A percentile compares a stretch with the other conserved stretches of the same genome.
Conservation (phyloP, 495 filamentous ascomycete genomes). For the Saxophila tyrrhenica region DNA sequence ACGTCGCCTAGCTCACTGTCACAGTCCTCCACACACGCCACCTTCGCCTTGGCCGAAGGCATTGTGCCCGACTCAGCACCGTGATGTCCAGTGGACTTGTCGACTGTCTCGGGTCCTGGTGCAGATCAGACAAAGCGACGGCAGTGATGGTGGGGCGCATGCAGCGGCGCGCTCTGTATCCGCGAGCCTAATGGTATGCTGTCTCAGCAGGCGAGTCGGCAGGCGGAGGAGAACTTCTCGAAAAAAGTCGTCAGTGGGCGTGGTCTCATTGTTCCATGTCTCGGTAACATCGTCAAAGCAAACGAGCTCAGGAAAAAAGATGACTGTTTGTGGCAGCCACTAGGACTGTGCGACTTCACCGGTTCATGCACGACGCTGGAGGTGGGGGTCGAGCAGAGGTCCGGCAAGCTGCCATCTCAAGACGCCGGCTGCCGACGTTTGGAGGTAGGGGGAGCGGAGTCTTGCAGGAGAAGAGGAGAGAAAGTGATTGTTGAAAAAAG, state of each 20-base stretch:
- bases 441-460: not conserved
- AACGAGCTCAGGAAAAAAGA: not conserved
- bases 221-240: not conserved
- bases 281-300: constrained; percentile 16
- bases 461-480: not conserved
- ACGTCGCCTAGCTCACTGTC: constrained; percentile 41
- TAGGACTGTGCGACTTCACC: constrained; percentile 10
- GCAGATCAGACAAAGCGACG: not conserved
- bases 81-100: not conserved
- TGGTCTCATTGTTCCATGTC: constrained; percentile 16
- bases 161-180: not conserved
- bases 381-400: not conserved
- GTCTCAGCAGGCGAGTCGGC: not conserved
- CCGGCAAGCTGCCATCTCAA: not conserved
- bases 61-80: constrained; percentile 1
- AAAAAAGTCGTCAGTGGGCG: not conserved
- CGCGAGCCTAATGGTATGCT: constrained; percentile 5
- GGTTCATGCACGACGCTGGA: constrained; percentile 9
- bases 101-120: not conserved
- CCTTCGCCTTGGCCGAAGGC: constrained; percentile 10
- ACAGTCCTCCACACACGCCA: constrained; percentile 47
- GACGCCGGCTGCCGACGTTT: not conserved
- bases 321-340: constrained; percentile 17
- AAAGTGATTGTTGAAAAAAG: constrained; percentile 5
- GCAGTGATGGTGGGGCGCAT: constrained; percentile 1